A percentile compares a stretch with the other conserved stretches of the same genome.
These are phyloP conservation scores for Candida pseudoviswanathii DNA, from an alignment of 1,139 yeast species.

Conservation along the genomic window DNA sequence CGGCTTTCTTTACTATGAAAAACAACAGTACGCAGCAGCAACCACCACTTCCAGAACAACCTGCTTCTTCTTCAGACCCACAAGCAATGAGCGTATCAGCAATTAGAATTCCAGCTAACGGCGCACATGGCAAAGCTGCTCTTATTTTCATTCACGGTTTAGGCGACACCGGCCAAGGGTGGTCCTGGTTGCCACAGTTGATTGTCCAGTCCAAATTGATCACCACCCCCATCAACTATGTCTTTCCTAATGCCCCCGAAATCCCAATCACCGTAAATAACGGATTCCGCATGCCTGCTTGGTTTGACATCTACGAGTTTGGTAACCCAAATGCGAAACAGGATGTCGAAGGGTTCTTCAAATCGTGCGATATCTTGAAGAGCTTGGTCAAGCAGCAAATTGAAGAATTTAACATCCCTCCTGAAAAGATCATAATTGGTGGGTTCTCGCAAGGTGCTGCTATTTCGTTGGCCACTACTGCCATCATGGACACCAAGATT, in stretches of 20 bases:
- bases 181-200: conserved; percentile 73
- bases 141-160: conserved; percentile 86
- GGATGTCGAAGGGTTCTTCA: conserved; percentile 67
- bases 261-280: conserved; percentile 69
- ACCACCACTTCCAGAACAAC: neutral
- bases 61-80: neutral
- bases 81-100: conserved; percentile 20
- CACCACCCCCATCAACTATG: conserved; percentile 64
- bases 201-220: conserved; percentile 44
- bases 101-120: conserved; percentile 24
- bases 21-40: neutral
- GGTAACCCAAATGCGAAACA: conserved; percentile 50
- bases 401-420: conserved; percentile 56
- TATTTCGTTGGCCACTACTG: conserved; percentile 59
- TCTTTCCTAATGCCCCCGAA: conserved; percentile 87
- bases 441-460: conserved; percentile 98
- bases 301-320: conserved; percentile 80
- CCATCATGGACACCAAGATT: conserved; percentile 54
- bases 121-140: conserved; percentile 48
- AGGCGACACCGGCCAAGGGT: conserved; percentile 89
- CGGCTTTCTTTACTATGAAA: neutral
- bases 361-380: conserved; percentile 55
- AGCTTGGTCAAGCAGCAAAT: conserved; percentile 63
- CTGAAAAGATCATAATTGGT: conserved; percentile 78
- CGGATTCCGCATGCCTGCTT: conserved; percentile 73